Base-by-base conservation (phyloP, 2,329 filamentous ascomycete genomes). In the Corinectria fuckeliana region DNA sequence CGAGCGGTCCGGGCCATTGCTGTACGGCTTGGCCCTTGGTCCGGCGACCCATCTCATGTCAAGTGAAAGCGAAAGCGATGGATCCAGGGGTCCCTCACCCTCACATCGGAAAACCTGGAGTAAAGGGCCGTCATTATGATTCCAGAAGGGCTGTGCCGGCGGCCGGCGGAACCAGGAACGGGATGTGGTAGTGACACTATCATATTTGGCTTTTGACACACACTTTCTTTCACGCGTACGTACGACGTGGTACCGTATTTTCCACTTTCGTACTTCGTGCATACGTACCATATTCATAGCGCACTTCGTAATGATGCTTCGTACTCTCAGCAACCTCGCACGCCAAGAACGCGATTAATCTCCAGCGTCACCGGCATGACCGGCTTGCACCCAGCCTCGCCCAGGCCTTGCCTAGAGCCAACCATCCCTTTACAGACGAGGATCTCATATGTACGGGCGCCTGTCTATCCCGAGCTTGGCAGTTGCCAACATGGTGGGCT, bases 101-200 rank as follows among this genome's bases (percentile, higher is more conserved):
- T 58, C 45, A 36, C 49, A 30, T 14, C 18, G 32, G 30, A 54
- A 50, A 59, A 59, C 44, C 50, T 54, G 56, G 50, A 54, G 50
- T 44, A 59, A 18, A 16, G 16, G 18, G 34, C 49, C 44, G 36
- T 54, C 44, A 32, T 26, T 50, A 28, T 54, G 56, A 28, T 54
- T 42, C 50, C 50, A 59, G 38, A 50, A 54, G 28, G 44, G 45
- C 50, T 45, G 50, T 59, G 56, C 45, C 25, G 45, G 44, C 18
- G 8, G 23, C 44, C 38, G 45, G 23, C 48, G 14, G 14, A 23
- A 23, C 21, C 30, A 18, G 36, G 32, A 32, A 28, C 48, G 20
- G 50, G 32, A 36, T 10, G 26, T 7, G 11, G n/a, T 16, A 13
- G 36, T 50, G 56, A 16, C 44, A 54, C 50, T 50, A 58, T n/a